Evolutionary conservation across 2,329 filamentous ascomycete genomes (phyloP), one percentile per base, ranked within the genome.

Genomic region (Sphaerulina musiva): DNA sequence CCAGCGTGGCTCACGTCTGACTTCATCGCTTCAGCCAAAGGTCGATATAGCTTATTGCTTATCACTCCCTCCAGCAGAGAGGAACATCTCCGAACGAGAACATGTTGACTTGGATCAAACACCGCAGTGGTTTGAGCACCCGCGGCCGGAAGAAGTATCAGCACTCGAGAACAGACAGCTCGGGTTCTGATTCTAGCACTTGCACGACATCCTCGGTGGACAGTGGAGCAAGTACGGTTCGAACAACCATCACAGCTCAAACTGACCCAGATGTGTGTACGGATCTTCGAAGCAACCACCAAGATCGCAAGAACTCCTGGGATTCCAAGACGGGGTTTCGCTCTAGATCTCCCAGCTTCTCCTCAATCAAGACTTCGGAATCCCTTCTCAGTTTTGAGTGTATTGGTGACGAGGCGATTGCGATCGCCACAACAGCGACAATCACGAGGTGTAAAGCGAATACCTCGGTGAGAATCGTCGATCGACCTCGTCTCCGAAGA

Each of bases 51-150:
- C 41, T 45, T 45, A n/a, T 17, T 51, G 32, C 48, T 45, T 29
- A 40, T 45, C 26, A 34, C 48, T 10, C 10, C 17, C 40, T 41
- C 20, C 36, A 41, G 39, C 40, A 45, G 20, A 46, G 6, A 14
- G 5, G 10, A 6, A 45, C 20, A 10, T 14, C 29, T 8, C 11
- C 11, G 17, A 8, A 8, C 14, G 6, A 29, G 32, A 43, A 14
- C 14, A 51, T 51, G 48, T 44, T 51, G 17, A 34, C 40, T 41
- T 51, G 48, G 48, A 51, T 51, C 8, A 41, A 51, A 23, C 41
- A 51, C 29, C 48, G 48, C 40, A 51, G 48, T 29, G 41, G 48
- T 17, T 41, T 51, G n/a, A 51, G 48, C 17, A 36, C 34, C 41
- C 48, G 48, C 34, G 34, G 34, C 29, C 31, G 31, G 48, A 51